Percentiles rank a stretch among this genome's conserved stretches.
Conservation (phyloP, 2,329 filamentous ascomycete genomes). For the Pseudocercospora crystallina region DNA sequence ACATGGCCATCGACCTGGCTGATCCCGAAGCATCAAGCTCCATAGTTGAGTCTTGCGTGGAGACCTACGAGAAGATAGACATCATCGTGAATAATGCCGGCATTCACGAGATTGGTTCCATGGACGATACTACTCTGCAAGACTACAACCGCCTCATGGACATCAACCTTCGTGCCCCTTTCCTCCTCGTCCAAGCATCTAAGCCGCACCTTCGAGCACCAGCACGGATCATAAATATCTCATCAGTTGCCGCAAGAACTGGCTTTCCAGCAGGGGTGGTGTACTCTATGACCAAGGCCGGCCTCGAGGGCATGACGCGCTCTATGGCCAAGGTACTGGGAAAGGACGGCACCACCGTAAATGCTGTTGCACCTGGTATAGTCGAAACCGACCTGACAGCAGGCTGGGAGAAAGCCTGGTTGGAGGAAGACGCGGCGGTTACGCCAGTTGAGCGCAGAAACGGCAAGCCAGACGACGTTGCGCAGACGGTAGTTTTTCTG, state of each 20-base stretch:
- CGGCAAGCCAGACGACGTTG: constrained; percentile 54
- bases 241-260: constrained; percentile 51
- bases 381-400: constrained; percentile 49
- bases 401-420: constrained; percentile 37
- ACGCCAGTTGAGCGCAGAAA: constrained; percentile 54
- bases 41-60: constrained; percentile 1
- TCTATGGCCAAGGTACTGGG: constrained; percentile 60
- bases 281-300: constrained; percentile 59
- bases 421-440: constrained; percentile 49
- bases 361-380: constrained; percentile 58
- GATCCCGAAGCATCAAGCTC: not conserved
- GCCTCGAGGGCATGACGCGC: constrained; percentile 59
- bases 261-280: constrained; percentile 48
- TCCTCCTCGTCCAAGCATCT: constrained; percentile 54
- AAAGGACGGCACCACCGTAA: constrained; percentile 57
- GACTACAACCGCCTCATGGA: constrained; percentile 56
- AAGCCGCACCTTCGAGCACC: constrained; percentile 35
- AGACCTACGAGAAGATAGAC: constrained; percentile 32
- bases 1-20: constrained; percentile 6
- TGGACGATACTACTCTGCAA: constrained; percentile 45
- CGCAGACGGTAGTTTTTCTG: constrained; percentile 55
- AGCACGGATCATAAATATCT: constrained; percentile 59
- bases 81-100: constrained; percentile 45
- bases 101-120: constrained; percentile 15
- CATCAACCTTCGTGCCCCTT: constrained; percentile 56